Base-by-base conservation (phyloP, 108 stramenopile species). In the Nitzschia palea region DNA sequence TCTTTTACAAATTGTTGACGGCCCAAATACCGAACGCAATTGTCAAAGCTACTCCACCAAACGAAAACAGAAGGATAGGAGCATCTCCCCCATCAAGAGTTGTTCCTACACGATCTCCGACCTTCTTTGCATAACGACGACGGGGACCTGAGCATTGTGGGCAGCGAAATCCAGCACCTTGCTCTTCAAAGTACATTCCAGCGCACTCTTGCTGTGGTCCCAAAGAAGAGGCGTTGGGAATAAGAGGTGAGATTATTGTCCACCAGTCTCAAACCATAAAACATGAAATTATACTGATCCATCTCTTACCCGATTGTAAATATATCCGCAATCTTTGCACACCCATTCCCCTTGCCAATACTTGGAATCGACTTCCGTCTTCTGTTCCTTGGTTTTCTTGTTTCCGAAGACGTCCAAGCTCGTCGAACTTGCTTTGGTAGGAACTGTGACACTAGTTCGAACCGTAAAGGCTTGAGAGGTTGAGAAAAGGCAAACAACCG, bases 321-420 rank as follows among this genome's bases (percentile, higher is more conserved):
- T 91, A 81, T 98, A 98, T 36, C 97, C 97, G 48, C 97, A 98
- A 56, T 97, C 97, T 68, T 95, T 95, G 83, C 97, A 98, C 0
- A 98, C 96, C 97, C 97, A 98, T 80, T 98, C 97, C 51, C 97
- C 97, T 61, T 91, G 81, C 97, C 97, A 98, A 85, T 78, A 98
- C 59, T 75, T 67, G 30, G 80, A 67, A 66, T 70, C 79, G 52
- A 83, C 87, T 43, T 78, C 87, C 20, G 81, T 82, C 61, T 81
- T 82, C 56, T 80, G 76, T 35, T 85, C 82, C 36, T 80, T 69
- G 10, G 87, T 65, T 63, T 91, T 94, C 42, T 81, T 80, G 32
- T 89, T 87, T 26, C 93, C 93, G 55, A 91, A 94, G 32, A 94
- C 93, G 55, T 82, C 73, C 48, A 93, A 79, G 50, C 83, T 73